Evolutionary conservation across 257 asterid genomes (phyloP).

Genomic region (Solanum lycopersicoides): DNA sequence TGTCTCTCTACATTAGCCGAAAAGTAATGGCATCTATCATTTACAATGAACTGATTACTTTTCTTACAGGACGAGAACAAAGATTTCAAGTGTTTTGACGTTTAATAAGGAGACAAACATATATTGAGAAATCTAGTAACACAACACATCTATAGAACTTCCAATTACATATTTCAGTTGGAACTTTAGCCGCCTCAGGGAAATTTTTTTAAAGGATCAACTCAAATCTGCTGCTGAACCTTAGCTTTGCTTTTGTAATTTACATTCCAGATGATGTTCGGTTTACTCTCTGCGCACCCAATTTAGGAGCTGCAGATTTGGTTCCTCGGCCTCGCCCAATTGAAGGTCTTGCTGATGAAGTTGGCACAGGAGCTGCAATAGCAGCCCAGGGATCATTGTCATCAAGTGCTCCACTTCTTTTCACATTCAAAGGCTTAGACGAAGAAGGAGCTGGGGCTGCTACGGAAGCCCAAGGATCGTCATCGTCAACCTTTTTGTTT

Average conservation of each 20-base stretch:
- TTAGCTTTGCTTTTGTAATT: slow-evolving; percentile 9
- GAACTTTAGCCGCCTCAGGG: slow-evolving; percentile 5
- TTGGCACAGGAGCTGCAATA: slow-evolving; percentile 52
- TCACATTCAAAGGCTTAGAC: slow-evolving; percentile 27
- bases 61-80: not conserved
- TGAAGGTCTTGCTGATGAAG: slow-evolving; percentile 55
- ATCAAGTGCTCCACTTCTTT: not conserved
- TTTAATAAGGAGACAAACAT: not conserved
- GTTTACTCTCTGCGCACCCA: slow-evolving; percentile 87
- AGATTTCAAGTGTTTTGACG: not conserved
- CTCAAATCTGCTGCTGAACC: slow-evolving; percentile 1
- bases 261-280: slow-evolving; percentile 71
- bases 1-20: not conserved
- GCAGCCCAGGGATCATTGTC: slow-evolving; percentile 49
- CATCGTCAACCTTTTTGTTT: slow-evolving; percentile 26
- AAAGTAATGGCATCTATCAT: not conserved
- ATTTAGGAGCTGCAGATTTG: slow-evolving; percentile 61
- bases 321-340: slow-evolving; percentile 55
- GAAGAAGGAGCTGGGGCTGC: slow-evolving; percentile 62
- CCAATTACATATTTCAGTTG: not conserved
- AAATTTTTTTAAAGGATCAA: slow-evolving; percentile 26
- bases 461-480: slow-evolving; percentile 54
- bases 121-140: not conserved
- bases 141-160: slow-evolving; percentile 12
- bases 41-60: not conserved